Percentiles rank a stretch among this genome's conserved stretches.
phyloP scores from a whole-genome alignment of 345 rosid species.

The Populus tremula region DNA sequence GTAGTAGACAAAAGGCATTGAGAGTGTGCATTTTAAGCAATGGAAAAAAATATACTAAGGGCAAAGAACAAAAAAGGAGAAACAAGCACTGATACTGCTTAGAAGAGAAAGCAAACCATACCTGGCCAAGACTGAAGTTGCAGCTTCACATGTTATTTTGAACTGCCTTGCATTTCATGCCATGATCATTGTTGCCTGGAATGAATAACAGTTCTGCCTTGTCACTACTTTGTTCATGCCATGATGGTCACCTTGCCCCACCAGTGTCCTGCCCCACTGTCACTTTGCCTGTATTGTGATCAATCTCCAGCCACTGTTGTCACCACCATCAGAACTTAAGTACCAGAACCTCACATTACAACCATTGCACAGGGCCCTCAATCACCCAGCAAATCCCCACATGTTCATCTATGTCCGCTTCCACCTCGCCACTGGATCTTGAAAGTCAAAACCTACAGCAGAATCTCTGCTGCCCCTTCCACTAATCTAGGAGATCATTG shows the following conservation, averaged over 20 bases:
- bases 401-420: not conserved
- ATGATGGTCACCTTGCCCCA: not conserved
- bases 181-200: not conserved
- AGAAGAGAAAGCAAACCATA: not conserved
- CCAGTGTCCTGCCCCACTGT: not conserved
- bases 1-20: not conserved
- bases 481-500: not conserved
- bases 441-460: not conserved
- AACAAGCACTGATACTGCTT: not conserved
- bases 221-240: not conserved
- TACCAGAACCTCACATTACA: not conserved
- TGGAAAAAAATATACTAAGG: not conserved
- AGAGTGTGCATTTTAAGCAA: not conserved
- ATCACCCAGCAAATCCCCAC: not conserved
- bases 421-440: not conserved
- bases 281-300: not conserved
- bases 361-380: not conserved
- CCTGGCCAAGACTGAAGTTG: not conserved
- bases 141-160: not conserved
- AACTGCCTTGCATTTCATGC: not conserved
- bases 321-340: not conserved
- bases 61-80: not conserved
- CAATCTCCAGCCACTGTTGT: not conserved
- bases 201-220: not conserved
- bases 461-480: not conserved